Conservation (phyloP, 257 asterid genomes). For the Lantana camara region DNA sequence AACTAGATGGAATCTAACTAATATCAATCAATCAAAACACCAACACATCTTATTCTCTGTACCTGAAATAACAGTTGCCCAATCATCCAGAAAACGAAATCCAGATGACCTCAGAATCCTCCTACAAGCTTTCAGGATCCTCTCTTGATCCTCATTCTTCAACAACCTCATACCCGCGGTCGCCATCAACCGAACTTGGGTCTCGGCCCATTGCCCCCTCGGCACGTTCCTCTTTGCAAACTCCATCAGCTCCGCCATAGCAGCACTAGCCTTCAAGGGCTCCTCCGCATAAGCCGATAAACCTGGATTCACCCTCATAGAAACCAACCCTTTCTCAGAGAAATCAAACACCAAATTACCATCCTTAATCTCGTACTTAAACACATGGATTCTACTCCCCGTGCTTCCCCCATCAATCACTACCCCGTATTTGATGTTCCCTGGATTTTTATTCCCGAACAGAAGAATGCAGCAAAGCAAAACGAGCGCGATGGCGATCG, state of each 20-base stretch:
- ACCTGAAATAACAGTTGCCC: constrained; percentile 95
- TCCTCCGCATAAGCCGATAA: constrained; percentile 65
- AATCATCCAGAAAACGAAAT: constrained; percentile 71
- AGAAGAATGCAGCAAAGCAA: constrained; percentile 55
- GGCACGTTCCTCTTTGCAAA: constrained; percentile 85
- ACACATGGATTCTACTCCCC: constrained; percentile 91
- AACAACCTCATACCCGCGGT: constrained; percentile 96
- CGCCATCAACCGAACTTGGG: constrained; percentile 89
- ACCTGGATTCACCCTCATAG: constrained; percentile 93
- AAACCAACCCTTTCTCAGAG: constrained; percentile 63
- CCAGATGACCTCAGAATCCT: constrained; percentile 64
- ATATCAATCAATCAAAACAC: not conserved
- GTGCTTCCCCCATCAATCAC: constrained; percentile 99
- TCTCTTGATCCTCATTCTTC: constrained; percentile 58
- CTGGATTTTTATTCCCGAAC: constrained; percentile 37
- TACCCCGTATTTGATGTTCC: constrained; percentile 53
- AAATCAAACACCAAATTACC: constrained; percentile 69
- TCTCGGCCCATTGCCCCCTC: constrained; percentile 58
- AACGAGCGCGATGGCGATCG: constrained; percentile 34
- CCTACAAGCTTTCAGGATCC: constrained; percentile 75
- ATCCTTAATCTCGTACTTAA: constrained; percentile 56
- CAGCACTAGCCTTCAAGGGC: constrained; percentile 57
- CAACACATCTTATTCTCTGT: constrained; percentile 9
- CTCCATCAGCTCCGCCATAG: constrained; percentile 69
- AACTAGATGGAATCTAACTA: not conserved